A percentile compares a stretch with the other conserved stretches of the same genome.
Conservation (phyloP, 495 filamentous ascomycete genomes). For the Hypoxylon subgilvum region DNA sequence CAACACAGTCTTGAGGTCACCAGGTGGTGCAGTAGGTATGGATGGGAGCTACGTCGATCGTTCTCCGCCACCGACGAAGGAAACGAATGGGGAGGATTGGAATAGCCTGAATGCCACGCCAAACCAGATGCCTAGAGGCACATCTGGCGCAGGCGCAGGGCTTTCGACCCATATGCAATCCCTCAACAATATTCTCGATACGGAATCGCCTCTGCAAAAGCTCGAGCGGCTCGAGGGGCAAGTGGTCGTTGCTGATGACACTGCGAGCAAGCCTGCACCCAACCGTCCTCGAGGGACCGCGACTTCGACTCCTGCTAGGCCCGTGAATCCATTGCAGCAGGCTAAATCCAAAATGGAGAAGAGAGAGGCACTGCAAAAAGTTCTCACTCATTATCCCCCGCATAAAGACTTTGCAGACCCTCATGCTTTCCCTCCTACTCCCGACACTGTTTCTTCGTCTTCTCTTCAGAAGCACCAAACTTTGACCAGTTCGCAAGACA, state of each 20-base stretch:
- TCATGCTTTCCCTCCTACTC: conserved; percentile 57
- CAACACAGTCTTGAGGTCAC: conserved; percentile 29
- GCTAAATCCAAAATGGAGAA: conserved; percentile 48
- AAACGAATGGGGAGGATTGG: conserved; percentile 7
- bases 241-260: conserved; percentile 24
- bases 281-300: conserved; percentile 32
- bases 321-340: conserved; percentile 26
- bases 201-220: conserved; percentile 50
- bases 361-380: conserved; percentile 48
- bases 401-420: conserved; percentile 36
- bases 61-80: conserved; percentile 20
- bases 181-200: conserved; percentile 49
- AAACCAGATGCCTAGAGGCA: conserved; percentile 5
- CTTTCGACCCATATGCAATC: conserved; percentile 47
- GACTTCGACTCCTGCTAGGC: conserved; percentile 23
- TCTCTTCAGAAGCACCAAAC: conserved; percentile 48
- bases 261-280: conserved; percentile 30
- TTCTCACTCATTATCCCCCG: conserved; percentile 46
- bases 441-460: conserved; percentile 60
- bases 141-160: conserved; percentile 14
- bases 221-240: conserved; percentile 46
- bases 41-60: conserved; percentile 38
- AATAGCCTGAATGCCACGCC: background rate
- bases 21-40: conserved; percentile 31
- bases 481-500: conserved; percentile 37